A percentile compares a stretch with the other conserved stretches of the same genome.
These are phyloP conservation scores for Medicago arabica DNA, from an alignment of 306 rosid genomes.

Conservation along the genomic window DNA sequence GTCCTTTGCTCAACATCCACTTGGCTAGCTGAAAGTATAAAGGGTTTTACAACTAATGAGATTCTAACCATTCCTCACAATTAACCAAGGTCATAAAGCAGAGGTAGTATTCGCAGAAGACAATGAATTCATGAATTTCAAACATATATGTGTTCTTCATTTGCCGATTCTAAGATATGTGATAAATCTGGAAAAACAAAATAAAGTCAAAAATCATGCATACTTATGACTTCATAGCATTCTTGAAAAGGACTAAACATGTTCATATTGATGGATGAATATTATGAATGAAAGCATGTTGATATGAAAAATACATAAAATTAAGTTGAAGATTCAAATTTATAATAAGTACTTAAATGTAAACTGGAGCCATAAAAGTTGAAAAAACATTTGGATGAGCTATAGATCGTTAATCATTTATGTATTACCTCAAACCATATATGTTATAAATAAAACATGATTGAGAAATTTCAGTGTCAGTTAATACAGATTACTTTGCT, in stretches of 20 bases:
- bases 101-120: not conserved
- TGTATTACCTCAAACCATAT: conserved; percentile 1
- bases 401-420: conserved; percentile 1
- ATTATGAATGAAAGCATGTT: not conserved
- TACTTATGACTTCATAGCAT: not conserved
- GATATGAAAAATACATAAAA: not conserved
- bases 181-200: not conserved
- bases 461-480: conserved; percentile 15
- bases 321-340: not conserved
- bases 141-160: not conserved
- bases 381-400: conserved; percentile 27
- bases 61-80: conserved; percentile 18
- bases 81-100: conserved; percentile 8
- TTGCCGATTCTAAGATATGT: conserved; percentile 1
- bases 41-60: conserved; percentile 33
- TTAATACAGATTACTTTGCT: conserved; percentile 17
- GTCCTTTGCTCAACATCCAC: conserved; percentile 98
- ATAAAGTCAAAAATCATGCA: not conserved
- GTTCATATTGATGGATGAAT: conserved; percentile 31
- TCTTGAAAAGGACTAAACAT: conserved; percentile 22
- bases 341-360: not conserved
- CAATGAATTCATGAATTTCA: conserved; percentile 16
- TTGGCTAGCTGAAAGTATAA: conserved; percentile 73
- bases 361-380: conserved; percentile 11
- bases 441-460: conserved; percentile 6